Evolutionary conservation across 139 green algal species (phyloP), one percentile per base, ranked within the genome.

Genomic region (Trebouxia sp.): DNA sequence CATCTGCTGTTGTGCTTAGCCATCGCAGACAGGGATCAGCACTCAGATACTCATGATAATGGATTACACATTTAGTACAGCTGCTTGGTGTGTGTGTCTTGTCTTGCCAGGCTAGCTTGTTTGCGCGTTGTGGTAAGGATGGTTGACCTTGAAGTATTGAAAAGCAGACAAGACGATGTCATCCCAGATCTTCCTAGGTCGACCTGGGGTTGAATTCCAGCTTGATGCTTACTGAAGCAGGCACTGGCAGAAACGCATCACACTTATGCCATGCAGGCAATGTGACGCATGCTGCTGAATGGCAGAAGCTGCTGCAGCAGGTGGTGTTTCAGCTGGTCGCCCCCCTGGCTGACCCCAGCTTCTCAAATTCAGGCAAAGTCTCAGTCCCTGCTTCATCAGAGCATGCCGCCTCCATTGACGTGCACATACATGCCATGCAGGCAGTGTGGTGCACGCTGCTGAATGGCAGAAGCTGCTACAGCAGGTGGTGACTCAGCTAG

Each of bases 311-410:
- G 3, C 62, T 72, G 20, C 32, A 72, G 35, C 62, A 72, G 32
- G 26, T 72, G 8, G 37, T 45, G 11, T n/a, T 35, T 30, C 62
- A 72, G 35, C 1, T 72, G 62, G 62, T 42, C 6, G 32, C 62
- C 32, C 32, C 62, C 32, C 5, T 45, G 62, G 32, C 62, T 30
- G 35, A 6, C 62, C 32, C 32, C 4, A 32, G 0, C 37, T 35
- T 72, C 32, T 35, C 30, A 43, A 12, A 12, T 28, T 22, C 20
- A 14, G 14, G 14, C 47, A 4, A 17, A 53, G 47, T 24, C 62
- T 72, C n/a, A n/a, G n/a, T n/a, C n/a, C n/a, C n/a, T 32, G 42
- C 62, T 22, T 72, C 62, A 45, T 35, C 62, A 72, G 62, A 72
- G n/a, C 62, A 72, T 24, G 24, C 62, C 17, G 42, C 62, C 37